Evolutionary conservation across 768 basidiomycete genomes (phyloP).

Genomic region (Dacryopinax spathularia): DNA sequence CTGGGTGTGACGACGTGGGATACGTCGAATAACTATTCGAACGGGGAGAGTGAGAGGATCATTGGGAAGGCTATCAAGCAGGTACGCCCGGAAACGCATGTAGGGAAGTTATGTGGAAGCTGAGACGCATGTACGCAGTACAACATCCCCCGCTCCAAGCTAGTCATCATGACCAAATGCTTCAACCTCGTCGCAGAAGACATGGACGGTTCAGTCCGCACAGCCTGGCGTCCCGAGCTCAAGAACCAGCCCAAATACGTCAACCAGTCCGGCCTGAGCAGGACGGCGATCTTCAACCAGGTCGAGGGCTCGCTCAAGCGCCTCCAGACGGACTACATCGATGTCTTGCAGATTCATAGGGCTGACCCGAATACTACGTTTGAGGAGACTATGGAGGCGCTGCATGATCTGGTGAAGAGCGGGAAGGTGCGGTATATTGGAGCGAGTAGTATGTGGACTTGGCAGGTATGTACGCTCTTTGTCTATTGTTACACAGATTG

Average conservation of each 20-base stretch:
- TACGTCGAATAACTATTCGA: constrained; percentile 8
- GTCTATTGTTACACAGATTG: background rate
- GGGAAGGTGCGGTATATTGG: constrained; percentile 50
- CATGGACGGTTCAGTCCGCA: background rate
- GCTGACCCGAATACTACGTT: constrained; percentile 27
- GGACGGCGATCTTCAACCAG: constrained; percentile 22
- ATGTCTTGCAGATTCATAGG: constrained; percentile 27
- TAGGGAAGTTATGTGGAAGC: background rate
- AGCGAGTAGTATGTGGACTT: constrained; percentile 42
- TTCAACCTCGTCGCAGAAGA: background rate
- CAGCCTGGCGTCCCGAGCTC: background rate
- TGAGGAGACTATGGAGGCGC: constrained; percentile 46
- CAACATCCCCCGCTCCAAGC: constrained; percentile 10
- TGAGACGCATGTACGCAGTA: background rate
- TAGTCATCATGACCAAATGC: constrained; percentile 9
- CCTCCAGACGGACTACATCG: constrained; percentile 8
- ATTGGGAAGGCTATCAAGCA: constrained; percentile 9
- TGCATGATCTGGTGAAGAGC: constrained; percentile 50
- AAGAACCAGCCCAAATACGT: constrained; percentile 10
- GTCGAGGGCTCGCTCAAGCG: constrained; percentile 27
- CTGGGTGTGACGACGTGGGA: constrained; percentile 7
- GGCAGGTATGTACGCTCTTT: constrained; percentile 29
- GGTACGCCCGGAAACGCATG: constrained; percentile 1
- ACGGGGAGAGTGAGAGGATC: constrained; percentile 7
- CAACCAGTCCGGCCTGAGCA: constrained; percentile 13